These are phyloP conservation scores for Russula abietina DNA, from an alignment of 768 basidiomycete genomes.

Conservation along the genomic window DNA sequence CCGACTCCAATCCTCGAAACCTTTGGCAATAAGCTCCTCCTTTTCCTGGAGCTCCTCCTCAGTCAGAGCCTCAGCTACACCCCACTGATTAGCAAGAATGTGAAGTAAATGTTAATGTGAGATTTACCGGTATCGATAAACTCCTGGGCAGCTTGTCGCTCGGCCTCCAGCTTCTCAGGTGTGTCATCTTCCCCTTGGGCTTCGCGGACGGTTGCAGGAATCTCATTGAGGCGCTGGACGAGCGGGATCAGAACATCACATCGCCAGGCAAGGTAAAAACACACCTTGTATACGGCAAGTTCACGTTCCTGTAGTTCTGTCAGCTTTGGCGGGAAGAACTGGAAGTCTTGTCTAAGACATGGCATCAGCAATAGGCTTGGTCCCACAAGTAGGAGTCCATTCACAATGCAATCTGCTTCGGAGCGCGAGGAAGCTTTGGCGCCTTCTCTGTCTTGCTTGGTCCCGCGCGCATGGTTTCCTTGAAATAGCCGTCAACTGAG, in stretches of 20 bases:
- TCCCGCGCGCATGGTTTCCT: constrained; percentile 78
- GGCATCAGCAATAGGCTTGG: background rate
- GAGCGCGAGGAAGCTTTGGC: constrained; percentile 76
- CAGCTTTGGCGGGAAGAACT: constrained; percentile 86
- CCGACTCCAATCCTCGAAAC: constrained; percentile 88
- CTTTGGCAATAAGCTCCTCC: constrained; percentile 66
- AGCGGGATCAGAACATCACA: background rate
- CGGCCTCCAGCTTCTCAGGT: constrained; percentile 78
- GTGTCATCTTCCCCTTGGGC: constrained; percentile 66
- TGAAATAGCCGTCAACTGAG: constrained; percentile 93
- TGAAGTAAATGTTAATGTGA: background rate
- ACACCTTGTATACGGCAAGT: constrained; percentile 70
- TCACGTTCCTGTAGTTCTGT: constrained; percentile 83
- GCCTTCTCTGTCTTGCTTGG: constrained; percentile 76
- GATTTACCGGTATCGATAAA: constrained; percentile 76
- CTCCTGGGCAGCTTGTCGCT: constrained; percentile 71
- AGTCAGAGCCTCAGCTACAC: constrained; percentile 76
- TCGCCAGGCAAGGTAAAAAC: constrained; percentile 8
- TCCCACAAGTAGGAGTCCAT: constrained; percentile 27
- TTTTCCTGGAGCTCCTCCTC: constrained; percentile 83
- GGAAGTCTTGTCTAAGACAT: constrained; percentile 76
- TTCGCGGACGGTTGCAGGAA: constrained; percentile 59
- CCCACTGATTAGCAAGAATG: background rate
- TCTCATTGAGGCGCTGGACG: constrained; percentile 56
- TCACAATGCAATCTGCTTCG: constrained; percentile 81